Evolutionary conservation across 768 basidiomycete genomes (phyloP).

Genomic region (Naematelia encephala): DNA sequence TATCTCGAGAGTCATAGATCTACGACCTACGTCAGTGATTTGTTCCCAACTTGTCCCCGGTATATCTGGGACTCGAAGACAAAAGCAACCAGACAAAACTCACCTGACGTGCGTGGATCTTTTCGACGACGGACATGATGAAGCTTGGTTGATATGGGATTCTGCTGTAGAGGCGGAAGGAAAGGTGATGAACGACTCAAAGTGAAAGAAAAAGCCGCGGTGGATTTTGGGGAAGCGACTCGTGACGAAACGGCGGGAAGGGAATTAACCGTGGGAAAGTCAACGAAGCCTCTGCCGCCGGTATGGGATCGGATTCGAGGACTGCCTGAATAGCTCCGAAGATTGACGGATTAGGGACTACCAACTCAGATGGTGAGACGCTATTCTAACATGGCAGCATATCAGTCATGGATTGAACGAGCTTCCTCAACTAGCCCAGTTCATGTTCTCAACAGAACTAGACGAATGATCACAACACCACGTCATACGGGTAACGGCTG

Average conservation of each 20-base stretch:
- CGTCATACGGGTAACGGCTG: too few species aligned
- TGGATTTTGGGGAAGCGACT: background rate
- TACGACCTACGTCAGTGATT: constrained; percentile 44
- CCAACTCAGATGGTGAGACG: too few species aligned
- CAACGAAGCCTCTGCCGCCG: too few species aligned
- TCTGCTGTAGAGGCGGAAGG: background rate
- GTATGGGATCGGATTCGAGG: background rate
- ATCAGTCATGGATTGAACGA: too few species aligned
- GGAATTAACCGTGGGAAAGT: constrained; percentile 4
- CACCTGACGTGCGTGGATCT: constrained; percentile 90
- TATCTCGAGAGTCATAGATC: constrained; percentile 99
- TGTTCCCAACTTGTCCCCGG: background rate
- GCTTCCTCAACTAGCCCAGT: too few species aligned
- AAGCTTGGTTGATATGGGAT: background rate
- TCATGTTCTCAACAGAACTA: too few species aligned
- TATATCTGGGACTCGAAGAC: background rate
- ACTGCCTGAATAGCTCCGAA: background rate
- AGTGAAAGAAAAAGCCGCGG: constrained; percentile 3
- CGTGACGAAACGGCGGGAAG: too few species aligned
- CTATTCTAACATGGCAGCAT: background rate
- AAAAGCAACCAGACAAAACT: constrained; percentile 10
- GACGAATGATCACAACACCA: too few species aligned
- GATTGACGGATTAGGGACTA: background rate
- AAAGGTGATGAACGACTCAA: constrained; percentile 55
- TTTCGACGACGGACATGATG: constrained; percentile 77